These are phyloP conservation scores for Phragmites australis DNA, from an alignment of 176 grass and related monocot species.

Conservation along the genomic window DNA sequence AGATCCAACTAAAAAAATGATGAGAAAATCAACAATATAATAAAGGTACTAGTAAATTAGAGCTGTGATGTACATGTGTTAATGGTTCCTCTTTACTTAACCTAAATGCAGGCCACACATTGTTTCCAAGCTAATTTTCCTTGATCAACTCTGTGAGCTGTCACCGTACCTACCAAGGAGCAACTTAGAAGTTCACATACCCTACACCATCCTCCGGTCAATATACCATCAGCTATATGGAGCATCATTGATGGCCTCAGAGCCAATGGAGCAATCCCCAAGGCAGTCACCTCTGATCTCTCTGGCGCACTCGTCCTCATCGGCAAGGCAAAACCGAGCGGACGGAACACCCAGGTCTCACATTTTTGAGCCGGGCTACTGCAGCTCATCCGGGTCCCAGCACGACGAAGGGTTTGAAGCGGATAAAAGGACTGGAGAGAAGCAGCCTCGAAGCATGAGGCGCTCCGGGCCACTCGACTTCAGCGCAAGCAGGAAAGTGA, in stretches of 20 bases:
- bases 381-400: conserved; percentile 48
- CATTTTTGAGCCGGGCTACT: conserved; percentile 58
- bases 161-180: conserved; percentile 91
- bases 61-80: background rate
- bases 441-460: conserved; percentile 65
- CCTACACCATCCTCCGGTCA: conserved; percentile 89
- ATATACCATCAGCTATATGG: conserved; percentile 82
- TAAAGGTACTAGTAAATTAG: too few species aligned
- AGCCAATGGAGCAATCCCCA: conserved; percentile 62
- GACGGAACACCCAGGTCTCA: conserved; percentile 61
- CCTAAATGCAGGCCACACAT: conserved; percentile 58
- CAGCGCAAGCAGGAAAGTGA: conserved; percentile 66
- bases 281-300: conserved; percentile 93
- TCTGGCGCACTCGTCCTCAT: conserved; percentile 71
- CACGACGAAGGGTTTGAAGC: conserved; percentile 65
- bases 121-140: conserved; percentile 89
- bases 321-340: conserved; percentile 47
- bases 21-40: too few species aligned
- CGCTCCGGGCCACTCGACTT: conserved; percentile 82
- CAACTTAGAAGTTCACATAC: conserved; percentile 92
- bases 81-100: conserved; percentile 20
- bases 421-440: conserved; percentile 64
- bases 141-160: conserved; percentile 84
- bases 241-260: conserved; percentile 48
- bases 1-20: too few species aligned